Evolutionary conservation across 441 rosid species (phyloP).

Genomic region (Aquilaria agallochum): DNA sequence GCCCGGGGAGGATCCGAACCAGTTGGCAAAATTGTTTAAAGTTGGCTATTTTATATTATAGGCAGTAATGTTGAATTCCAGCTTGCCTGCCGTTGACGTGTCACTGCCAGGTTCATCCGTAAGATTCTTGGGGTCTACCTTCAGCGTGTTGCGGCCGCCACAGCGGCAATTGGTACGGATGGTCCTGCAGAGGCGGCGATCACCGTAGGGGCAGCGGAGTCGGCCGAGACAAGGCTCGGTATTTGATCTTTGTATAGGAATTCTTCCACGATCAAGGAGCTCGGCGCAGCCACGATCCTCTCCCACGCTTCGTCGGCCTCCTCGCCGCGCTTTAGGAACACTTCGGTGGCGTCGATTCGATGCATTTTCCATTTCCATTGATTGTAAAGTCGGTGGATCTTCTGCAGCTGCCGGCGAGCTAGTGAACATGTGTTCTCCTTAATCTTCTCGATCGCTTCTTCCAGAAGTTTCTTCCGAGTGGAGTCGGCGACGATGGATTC

Average conservation of each 20-base stretch:
- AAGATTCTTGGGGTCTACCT: slow-evolving; percentile 6
- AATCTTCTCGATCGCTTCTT: slow-evolving; percentile 45
- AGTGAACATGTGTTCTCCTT: slow-evolving; percentile 53
- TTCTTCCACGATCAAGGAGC: slow-evolving; percentile 38
- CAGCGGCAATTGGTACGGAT: slow-evolving; percentile 36
- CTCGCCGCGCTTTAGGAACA: slow-evolving; percentile 39
- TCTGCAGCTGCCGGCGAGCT: slow-evolving; percentile 52
- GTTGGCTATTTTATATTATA: too few relatives aligned
- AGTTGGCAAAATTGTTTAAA: too few relatives aligned
- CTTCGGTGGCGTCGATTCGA: slow-evolving; percentile 71
- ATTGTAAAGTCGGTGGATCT: slow-evolving; percentile 43
- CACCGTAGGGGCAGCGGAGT: slow-evolving; percentile 2
- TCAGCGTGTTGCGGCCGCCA: slow-evolving; percentile 43
- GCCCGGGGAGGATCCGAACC: too few relatives aligned
- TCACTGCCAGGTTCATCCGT: slow-evolving; percentile 4
- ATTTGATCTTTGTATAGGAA: slow-evolving; percentile 31
- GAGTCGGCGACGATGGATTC: slow-evolving; percentile 23
- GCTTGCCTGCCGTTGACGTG: slow-evolving; percentile 12
- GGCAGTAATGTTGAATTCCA: neutral
- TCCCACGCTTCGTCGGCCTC: slow-evolving; percentile 74
- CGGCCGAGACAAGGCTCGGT: slow-evolving; percentile 21
- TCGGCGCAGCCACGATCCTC: slow-evolving; percentile 46
- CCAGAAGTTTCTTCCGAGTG: slow-evolving; percentile 30
- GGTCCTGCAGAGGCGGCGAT: slow-evolving; percentile 6
- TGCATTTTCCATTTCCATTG: slow-evolving; percentile 65